A percentile compares a stretch with the other conserved stretches of the same genome.
Evolutionary conservation across 192 early-diverging fungal genomes (phyloP).

Genomic region (Lobosporangium transversale): DNA sequence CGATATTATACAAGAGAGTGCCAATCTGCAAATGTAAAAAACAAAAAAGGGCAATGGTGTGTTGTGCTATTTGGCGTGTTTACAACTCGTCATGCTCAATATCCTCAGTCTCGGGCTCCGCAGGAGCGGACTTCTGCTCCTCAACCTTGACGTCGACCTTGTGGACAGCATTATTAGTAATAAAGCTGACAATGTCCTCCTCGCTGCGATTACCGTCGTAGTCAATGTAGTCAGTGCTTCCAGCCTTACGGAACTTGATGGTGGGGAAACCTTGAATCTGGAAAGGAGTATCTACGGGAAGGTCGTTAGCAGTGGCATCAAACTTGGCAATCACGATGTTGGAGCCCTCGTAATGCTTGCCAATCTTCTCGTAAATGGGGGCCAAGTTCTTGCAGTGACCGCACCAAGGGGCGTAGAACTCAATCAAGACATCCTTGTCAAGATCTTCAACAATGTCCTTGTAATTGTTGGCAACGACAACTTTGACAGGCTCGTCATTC

Average conservation of each 20-base stretch:
- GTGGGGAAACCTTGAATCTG: slow-evolving; percentile 94
- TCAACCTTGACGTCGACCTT: slow-evolving; percentile 51
- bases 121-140: slow-evolving; percentile 28
- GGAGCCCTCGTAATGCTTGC: slow-evolving; percentile 54
- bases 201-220: slow-evolving; percentile 87
- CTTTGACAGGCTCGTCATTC: slow-evolving; percentile 92
- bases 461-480: slow-evolving; percentile 88
- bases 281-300: slow-evolving; percentile 76
- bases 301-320: slow-evolving; percentile 95
- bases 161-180: slow-evolving; percentile 76
- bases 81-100: slow-evolving; percentile 56
- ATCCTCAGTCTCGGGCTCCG: no score
- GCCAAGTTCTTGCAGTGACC: slow-evolving; percentile 83
- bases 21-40: not conserved
- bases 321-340: slow-evolving; percentile 85
- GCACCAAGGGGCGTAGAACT: slow-evolving; percentile 94
- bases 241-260: slow-evolving; percentile 90
- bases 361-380: slow-evolving; percentile 87
- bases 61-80: slow-evolving; percentile 12
- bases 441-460: slow-evolving; percentile 82
- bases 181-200: slow-evolving; percentile 80
- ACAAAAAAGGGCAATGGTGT: not conserved
- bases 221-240: slow-evolving; percentile 71
- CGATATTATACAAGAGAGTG: not conserved
- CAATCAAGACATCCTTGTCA: slow-evolving; percentile 90